phyloP scores from a whole-genome alignment of 163 green algal genomes.

The Chlorella variabilis region DNA sequence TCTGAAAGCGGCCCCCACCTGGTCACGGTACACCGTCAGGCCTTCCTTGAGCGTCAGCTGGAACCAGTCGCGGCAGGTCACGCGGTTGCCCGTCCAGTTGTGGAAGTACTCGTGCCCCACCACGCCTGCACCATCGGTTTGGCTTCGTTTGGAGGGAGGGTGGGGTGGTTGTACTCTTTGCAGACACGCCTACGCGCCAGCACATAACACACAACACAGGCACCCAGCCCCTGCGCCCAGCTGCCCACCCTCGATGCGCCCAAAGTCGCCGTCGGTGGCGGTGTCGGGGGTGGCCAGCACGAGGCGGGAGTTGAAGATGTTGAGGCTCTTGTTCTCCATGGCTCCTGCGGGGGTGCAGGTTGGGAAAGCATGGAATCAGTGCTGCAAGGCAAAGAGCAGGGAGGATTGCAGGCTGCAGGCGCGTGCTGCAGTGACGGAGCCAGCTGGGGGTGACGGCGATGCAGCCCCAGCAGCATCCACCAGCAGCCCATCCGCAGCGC shows the following conservation, averaged over 20 bases:
- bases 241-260: slow-evolving; percentile 82
- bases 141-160: no score
- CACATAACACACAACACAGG: no score
- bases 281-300: slow-evolving; percentile 93
- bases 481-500: no score
- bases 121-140: slow-evolving; percentile 65
- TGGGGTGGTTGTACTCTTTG: no score
- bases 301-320: slow-evolving; percentile 95
- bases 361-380: neutral
- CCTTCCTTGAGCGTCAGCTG: slow-evolving; percentile 99
- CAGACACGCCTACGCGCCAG: no score
- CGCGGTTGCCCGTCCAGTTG: slow-evolving; percentile 90
- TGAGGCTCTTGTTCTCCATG: slow-evolving; percentile 95
- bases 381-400: no score
- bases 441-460: no score
- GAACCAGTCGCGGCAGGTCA: slow-evolving; percentile 99
- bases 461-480: no score
- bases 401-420: no score
- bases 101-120: slow-evolving; percentile 90
- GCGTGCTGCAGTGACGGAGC: no score
- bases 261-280: slow-evolving; percentile 95
- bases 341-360: neutral
- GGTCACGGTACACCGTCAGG: slow-evolving; percentile 95
- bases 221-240: neutral
- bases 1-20: slow-evolving; percentile 53